Conservation (phyloP, 1,139 yeast species). For the Pichia kudriavzevii region DNA sequence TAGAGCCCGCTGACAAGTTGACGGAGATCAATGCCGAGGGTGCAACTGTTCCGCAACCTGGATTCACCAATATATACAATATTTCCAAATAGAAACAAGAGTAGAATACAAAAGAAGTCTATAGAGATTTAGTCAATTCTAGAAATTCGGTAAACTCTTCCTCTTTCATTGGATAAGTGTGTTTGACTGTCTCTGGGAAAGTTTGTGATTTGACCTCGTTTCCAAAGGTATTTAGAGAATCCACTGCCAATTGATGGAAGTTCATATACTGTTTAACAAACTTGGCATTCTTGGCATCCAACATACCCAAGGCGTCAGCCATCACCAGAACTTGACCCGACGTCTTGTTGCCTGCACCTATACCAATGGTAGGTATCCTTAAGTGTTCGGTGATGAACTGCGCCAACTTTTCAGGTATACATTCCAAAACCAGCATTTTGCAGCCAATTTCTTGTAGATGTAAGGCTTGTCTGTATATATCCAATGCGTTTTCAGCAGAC, state of each 20-base stretch:
- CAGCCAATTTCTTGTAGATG: slow-evolving; percentile 73
- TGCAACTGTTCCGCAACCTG: too few relatives aligned
- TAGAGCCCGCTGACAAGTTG: slow-evolving; percentile 61
- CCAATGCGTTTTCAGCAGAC: slow-evolving; percentile 45
- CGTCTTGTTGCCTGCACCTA: slow-evolving; percentile 84
- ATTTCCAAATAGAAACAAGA: slow-evolving; percentile 16
- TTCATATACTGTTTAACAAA: slow-evolving; percentile 69
- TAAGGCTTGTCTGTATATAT: slow-evolving; percentile 60
- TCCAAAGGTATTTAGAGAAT: slow-evolving; percentile 47
- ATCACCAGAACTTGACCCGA: slow-evolving; percentile 90
- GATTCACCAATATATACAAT: slow-evolving; percentile 10
- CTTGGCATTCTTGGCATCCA: slow-evolving; percentile 47
- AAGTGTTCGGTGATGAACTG: slow-evolving; percentile 51
- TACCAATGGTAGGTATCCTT: slow-evolving; percentile 80
- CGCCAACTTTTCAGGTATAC: slow-evolving; percentile 77
- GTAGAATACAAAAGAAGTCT: background rate
- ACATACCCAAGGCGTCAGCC: slow-evolving; percentile 77
- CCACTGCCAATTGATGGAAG: slow-evolving; percentile 42
- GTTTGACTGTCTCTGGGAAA: slow-evolving; percentile 59
- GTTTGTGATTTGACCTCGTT: slow-evolving; percentile 44
- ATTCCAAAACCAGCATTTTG: slow-evolving; percentile 70
- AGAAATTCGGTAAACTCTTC: slow-evolving; percentile 51
- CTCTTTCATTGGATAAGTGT: slow-evolving; percentile 65
- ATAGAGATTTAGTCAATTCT: slow-evolving; percentile 19
- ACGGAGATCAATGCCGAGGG: too few relatives aligned